Evolutionary conservation across 805 yeast genomes (phyloP).

Genomic region (Myxozyma monticola): DNA sequence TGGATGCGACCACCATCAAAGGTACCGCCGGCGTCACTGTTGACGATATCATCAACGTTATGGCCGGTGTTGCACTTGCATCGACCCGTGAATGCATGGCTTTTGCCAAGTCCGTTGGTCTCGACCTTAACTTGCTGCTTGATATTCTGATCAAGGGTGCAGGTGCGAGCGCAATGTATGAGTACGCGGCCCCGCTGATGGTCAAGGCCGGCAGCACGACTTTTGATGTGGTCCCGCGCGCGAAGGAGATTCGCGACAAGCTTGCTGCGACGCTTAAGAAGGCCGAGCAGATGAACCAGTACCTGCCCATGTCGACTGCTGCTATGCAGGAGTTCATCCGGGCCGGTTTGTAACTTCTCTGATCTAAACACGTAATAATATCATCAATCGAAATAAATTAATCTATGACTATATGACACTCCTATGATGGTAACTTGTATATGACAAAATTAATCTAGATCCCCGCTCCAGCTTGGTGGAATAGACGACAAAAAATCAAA

Average conservation of each 20-base stretch:
- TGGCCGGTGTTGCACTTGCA: conserved; percentile 25
- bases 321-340: conserved; percentile 19
- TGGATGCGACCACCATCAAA: conserved; percentile 4
- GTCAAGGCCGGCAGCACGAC: conserved; percentile 6
- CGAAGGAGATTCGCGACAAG: conserved; percentile 3
- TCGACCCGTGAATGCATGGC: conserved; percentile 26
- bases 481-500: conserved; percentile 20
- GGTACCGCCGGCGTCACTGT: conserved; percentile 17
- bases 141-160: conserved; percentile 24
- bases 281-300: conserved; percentile 11
- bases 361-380: background rate
- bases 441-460: conserved; percentile 2
- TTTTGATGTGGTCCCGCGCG: conserved; percentile 6
- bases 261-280: conserved; percentile 13
- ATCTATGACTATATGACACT: background rate
- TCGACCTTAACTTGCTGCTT: conserved; percentile 14
- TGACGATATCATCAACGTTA: conserved; percentile 21
- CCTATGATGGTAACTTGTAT: background rate
- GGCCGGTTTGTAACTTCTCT: conserved; percentile 9
- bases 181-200: conserved; percentile 13
- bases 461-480: conserved; percentile 17
- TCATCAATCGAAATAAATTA: background rate
- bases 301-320: conserved; percentile 22
- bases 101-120: conserved; percentile 23
- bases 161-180: conserved; percentile 17